Conservation (phyloP, 208 protist species). For the Acanthamoeba lenticulata region DNA sequence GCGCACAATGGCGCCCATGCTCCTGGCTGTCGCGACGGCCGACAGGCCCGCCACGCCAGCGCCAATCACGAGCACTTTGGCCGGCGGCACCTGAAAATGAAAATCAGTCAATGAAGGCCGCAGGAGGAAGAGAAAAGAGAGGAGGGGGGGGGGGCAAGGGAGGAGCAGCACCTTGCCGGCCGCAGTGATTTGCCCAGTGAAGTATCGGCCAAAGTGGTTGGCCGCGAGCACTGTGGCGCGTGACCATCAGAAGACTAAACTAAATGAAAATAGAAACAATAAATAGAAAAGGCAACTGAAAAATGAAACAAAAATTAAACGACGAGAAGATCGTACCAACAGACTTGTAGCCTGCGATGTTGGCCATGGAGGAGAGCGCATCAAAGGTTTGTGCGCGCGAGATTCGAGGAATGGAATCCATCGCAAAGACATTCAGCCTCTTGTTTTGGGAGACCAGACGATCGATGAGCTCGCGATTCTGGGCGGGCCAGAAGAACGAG, state of each 20-base stretch:
- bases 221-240: conserved; percentile 40
- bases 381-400: conserved; percentile 87
- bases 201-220: conserved; percentile 86
- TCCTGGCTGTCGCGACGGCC: conserved; percentile 91
- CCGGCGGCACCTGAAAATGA: neutral
- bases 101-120: neutral
- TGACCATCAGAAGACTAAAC: neutral
- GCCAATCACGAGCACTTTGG: conserved; percentile 90
- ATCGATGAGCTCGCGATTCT: conserved; percentile 77
- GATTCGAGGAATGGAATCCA: conserved; percentile 90
- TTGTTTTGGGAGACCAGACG: conserved; percentile 68
- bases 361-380: conserved; percentile 91
- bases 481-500: conserved; percentile 85
- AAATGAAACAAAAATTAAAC: neutral
- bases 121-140: neutral
- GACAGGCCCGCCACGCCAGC: conserved; percentile 93
- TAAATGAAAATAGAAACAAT: neutral
- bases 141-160: neutral
- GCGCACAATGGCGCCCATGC: conserved; percentile 92
- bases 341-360: conserved; percentile 92
- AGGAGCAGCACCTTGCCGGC: conserved; percentile 86
- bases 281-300: neutral
- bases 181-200: conserved; percentile 92
- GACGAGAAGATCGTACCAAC: conserved; percentile 69
- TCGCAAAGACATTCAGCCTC: conserved; percentile 82